Evolutionary conservation across 805 yeast genomes (phyloP).

Genomic region (Maudiozyma saulgeensis): DNA sequence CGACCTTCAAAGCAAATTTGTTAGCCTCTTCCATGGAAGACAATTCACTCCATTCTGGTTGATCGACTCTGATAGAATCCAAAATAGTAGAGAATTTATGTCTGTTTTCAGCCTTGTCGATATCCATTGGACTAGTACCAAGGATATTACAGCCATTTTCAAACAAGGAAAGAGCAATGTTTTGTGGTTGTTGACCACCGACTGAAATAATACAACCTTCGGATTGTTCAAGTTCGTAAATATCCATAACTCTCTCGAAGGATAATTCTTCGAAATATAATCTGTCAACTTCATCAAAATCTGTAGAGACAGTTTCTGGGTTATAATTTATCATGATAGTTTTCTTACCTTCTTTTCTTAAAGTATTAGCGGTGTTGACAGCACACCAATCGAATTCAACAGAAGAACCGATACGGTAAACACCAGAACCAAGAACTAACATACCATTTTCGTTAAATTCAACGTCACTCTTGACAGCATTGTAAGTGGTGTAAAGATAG

Average conservation of each 20-base stretch:
- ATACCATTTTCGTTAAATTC: slow-evolving; percentile 83
- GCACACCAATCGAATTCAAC: slow-evolving; percentile 99
- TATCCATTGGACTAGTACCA: slow-evolving; percentile 91
- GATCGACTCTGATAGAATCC: slow-evolving; percentile 88
- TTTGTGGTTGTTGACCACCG: slow-evolving; percentile 97
- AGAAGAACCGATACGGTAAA: slow-evolving; percentile 95
- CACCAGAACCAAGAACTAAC: slow-evolving; percentile 97
- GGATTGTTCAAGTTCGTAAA: slow-evolving; percentile 84
- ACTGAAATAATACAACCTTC: slow-evolving; percentile 90
- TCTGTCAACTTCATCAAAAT: slow-evolving; percentile 96
- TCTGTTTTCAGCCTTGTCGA: slow-evolving; percentile 96
- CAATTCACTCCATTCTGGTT: slow-evolving; percentile 96
- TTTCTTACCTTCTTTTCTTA: slow-evolving; percentile 76
- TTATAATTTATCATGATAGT: slow-evolving; percentile 96
- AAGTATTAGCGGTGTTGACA: slow-evolving; percentile 89
- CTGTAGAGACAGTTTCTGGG: slow-evolving; percentile 98
- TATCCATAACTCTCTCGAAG: slow-evolving; percentile 94
- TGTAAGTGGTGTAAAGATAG: slow-evolving; percentile 91
- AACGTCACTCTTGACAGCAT: slow-evolving; percentile 79
- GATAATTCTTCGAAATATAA: slow-evolving; percentile 92
- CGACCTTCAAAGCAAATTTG: slow-evolving; percentile 72
- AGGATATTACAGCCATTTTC: slow-evolving; percentile 74
- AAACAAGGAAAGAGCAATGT: slow-evolving; percentile 82
- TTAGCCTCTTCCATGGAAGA: slow-evolving; percentile 80
- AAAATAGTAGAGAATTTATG: slow-evolving; percentile 92